These are phyloP conservation scores for Cyberlindnera maclurae DNA, from an alignment of 805 yeast species.

Conservation along the genomic window DNA sequence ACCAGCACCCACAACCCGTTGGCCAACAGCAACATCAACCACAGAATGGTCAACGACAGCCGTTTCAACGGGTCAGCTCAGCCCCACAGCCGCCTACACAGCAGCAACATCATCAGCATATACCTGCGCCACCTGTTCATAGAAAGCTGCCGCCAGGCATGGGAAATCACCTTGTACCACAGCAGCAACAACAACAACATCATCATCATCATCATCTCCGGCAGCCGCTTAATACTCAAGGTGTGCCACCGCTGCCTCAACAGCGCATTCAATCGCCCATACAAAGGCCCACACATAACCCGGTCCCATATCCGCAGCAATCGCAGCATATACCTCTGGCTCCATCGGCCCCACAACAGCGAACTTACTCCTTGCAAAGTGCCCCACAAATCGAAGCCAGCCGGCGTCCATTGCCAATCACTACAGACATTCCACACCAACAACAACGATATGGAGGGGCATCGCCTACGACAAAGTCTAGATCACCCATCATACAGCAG, in stretches of 20 bases:
- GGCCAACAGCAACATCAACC: too few species aligned
- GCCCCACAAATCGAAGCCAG: not conserved
- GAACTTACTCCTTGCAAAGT: not conserved
- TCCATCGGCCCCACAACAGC: conserved; percentile 6
- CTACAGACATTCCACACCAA: conserved; percentile 13
- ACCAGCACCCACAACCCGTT: too few species aligned
- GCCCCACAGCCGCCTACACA: too few species aligned
- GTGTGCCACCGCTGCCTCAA: not conserved
- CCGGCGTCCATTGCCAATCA: conserved; percentile 7
- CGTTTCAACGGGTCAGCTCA: too few species aligned
- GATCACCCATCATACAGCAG: conserved; percentile 33
- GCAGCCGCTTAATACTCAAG: conserved; percentile 1
- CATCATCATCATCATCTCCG: conserved; percentile 18
- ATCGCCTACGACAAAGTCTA: conserved; percentile 11
- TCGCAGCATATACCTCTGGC: conserved; percentile 15
- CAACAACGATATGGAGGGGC: conserved; percentile 9
- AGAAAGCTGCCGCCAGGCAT: too few species aligned
- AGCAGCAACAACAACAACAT: conserved; percentile 5
- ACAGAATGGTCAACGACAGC: too few species aligned
- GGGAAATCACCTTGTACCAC: not conserved
- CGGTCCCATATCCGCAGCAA: conserved; percentile 3
- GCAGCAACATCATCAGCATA: too few species aligned
- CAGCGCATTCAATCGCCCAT: not conserved
- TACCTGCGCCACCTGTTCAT: too few species aligned
- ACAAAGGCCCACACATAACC: too few species aligned